Conservation (phyloP, 2,329 filamentous ascomycete genomes). For the Arthrobotrys pseudoclavata region DNA sequence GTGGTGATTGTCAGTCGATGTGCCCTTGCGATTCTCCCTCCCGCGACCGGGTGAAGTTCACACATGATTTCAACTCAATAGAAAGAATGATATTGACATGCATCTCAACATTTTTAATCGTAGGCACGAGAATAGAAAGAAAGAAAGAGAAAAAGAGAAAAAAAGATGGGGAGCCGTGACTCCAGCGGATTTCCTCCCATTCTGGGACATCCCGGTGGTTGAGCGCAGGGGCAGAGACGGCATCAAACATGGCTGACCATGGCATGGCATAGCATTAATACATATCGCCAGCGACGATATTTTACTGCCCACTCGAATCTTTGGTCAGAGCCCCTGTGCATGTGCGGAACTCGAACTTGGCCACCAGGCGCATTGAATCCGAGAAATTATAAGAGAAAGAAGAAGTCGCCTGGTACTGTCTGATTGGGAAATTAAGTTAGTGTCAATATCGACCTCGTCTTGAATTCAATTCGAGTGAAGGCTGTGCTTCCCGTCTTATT, state of each 20-base stretch:
- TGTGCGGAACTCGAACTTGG: slow-evolving; percentile 3
- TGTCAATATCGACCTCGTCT: slow-evolving; percentile 11
- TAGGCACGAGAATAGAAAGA: slow-evolving; percentile 3
- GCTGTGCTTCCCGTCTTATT: slow-evolving; percentile 57
- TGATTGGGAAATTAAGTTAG: slow-evolving; percentile 49
- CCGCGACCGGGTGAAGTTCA: slow-evolving; percentile 16
- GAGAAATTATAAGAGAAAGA: slow-evolving; percentile 20
- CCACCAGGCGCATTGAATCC: slow-evolving; percentile 24
- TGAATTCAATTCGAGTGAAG: slow-evolving; percentile 29
- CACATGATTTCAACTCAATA: slow-evolving; percentile 5
- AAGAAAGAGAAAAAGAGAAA: background rate
- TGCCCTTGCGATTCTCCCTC: slow-evolving; percentile 24
- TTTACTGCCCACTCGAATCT: background rate
- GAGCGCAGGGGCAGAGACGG: slow-evolving; percentile 26
- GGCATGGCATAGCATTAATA: slow-evolving; percentile 14
- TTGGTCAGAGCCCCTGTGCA: slow-evolving; percentile 17
- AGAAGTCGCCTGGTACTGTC: slow-evolving; percentile 48
- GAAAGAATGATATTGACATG: slow-evolving; percentile 6
- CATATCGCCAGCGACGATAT: background rate
- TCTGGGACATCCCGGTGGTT: slow-evolving; percentile 40
- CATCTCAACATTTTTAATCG: slow-evolving; percentile 9
- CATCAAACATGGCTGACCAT: slow-evolving; percentile 24
- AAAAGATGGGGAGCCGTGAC: slow-evolving; percentile 6
- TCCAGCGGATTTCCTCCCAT: slow-evolving; percentile 38
- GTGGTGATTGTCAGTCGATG: slow-evolving; percentile 35